phyloP scores from a whole-genome alignment of 768 basidiomycete species.

The Rhodotorula kratochvilovae region DNA sequence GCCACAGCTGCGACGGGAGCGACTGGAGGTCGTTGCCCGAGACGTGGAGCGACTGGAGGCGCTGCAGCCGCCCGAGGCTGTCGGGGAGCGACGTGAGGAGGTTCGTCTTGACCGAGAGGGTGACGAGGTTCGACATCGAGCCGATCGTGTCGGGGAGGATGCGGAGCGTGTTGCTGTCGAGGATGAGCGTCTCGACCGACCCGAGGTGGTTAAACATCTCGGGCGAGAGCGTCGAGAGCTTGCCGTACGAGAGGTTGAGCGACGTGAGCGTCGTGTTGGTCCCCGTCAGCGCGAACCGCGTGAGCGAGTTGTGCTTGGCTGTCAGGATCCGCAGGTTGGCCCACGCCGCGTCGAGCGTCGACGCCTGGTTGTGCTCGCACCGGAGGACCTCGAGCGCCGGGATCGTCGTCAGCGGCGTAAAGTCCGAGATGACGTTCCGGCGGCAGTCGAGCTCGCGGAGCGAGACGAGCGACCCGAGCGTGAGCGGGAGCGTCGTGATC shows the following conservation, averaged over 20 bases:
- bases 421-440: constrained; percentile 73
- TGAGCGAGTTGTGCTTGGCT: constrained; percentile 80
- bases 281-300: constrained; percentile 60
- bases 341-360: constrained; percentile 73
- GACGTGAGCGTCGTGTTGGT: constrained; percentile 59
- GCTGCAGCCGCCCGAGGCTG: constrained; percentile 69
- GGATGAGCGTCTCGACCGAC: constrained; percentile 63
- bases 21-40: constrained; percentile 84
- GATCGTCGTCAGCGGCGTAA: constrained; percentile 64
- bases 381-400: constrained; percentile 64
- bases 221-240: constrained; percentile 77
- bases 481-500: constrained; percentile 65
- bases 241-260: constrained; percentile 80
- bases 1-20: constrained; percentile 74
- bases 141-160: constrained; percentile 78
- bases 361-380: constrained; percentile 78
- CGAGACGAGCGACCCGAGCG: constrained; percentile 57
- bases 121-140: constrained; percentile 63
- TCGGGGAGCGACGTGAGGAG: constrained; percentile 69
- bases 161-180: constrained; percentile 83
- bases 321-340: constrained; percentile 63
- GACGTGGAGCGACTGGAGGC: constrained; percentile 70
- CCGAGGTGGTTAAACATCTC: constrained; percentile 64
- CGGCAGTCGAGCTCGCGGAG: constrained; percentile 75
- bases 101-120: constrained; percentile 86